These are phyloP conservation scores for Diplogelasinospora grovesii DNA, from an alignment of 495 filamentous ascomycete species.

Conservation along the genomic window DNA sequence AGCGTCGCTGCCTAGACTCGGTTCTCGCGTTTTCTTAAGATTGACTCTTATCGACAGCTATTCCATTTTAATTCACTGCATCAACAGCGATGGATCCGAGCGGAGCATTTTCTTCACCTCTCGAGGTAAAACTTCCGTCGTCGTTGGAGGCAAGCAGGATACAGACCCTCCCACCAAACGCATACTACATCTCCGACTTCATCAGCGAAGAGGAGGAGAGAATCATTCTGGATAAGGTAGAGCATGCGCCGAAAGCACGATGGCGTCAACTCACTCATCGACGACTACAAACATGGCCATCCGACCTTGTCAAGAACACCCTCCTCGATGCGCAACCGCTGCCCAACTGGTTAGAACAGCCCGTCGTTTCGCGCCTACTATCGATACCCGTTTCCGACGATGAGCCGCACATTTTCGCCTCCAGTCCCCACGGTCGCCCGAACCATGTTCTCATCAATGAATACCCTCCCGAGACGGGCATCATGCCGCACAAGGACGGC, in stretches of 20 bases:
- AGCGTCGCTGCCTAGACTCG: neutral
- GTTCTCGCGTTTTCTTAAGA: neutral
- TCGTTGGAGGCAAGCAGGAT: conserved; percentile 51
- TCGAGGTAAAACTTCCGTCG: conserved; percentile 23
- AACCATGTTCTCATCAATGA: conserved; percentile 96
- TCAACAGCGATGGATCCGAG: conserved; percentile 11
- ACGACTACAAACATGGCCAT: conserved; percentile 85
- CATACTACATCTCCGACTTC: conserved; percentile 87
- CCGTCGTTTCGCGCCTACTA: conserved; percentile 62
- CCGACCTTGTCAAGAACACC: conserved; percentile 56
- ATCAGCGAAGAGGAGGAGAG: conserved; percentile 70
- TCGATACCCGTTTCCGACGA: conserved; percentile 35
- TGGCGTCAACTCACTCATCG: conserved; percentile 84
- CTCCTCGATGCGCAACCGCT: conserved; percentile 64
- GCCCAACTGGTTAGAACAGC: conserved; percentile 67
- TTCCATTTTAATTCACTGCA: too few relatives aligned
- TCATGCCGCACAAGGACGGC: conserved; percentile 96
- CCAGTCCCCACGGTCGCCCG: conserved; percentile 65
- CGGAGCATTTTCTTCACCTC: neutral
- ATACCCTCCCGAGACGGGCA: conserved; percentile 80
- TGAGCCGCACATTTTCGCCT: conserved; percentile 51
- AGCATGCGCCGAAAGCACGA: conserved; percentile 60
- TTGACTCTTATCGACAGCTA: too few relatives aligned
- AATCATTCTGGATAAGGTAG: conserved; percentile 61
- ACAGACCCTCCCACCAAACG: conserved; percentile 51